phyloP scores from a whole-genome alignment of 2,329 filamentous ascomycete species.

The Drechslera avenae region DNA sequence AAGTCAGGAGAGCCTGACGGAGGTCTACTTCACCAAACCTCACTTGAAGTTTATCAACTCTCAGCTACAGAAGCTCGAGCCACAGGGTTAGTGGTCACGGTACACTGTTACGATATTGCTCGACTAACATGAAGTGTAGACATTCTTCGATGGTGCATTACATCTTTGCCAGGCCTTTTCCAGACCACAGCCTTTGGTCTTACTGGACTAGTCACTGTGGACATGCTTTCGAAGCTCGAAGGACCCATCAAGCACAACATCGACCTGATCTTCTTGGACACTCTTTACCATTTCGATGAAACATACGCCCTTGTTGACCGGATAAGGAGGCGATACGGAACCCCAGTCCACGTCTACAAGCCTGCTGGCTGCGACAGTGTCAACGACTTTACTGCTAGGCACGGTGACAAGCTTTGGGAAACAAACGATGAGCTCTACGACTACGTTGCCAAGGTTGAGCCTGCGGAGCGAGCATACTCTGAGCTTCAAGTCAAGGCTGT shows the following conservation, averaged over 20 bases:
- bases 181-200: conserved; percentile 59
- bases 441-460: conserved; percentile 97
- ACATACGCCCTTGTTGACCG: conserved; percentile 63
- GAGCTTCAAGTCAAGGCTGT: conserved; percentile 88
- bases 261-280: conserved; percentile 61
- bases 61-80: conserved; percentile 84
- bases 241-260: conserved; percentile 61
- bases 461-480: conserved; percentile 86
- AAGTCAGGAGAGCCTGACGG: conserved; percentile 68
- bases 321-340: conserved; percentile 74
- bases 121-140: conserved; percentile 58
- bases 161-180: conserved; percentile 84
- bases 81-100: conserved; percentile 63
- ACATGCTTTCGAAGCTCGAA: conserved; percentile 76
- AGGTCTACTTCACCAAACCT: conserved; percentile 82
- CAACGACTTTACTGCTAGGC: conserved; percentile 78
- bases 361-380: conserved; percentile 75
- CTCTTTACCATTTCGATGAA: conserved; percentile 59
- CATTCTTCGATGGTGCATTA: conserved; percentile 88
- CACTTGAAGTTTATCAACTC: conserved; percentile 91
- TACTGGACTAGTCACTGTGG: conserved; percentile 58
- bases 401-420: conserved; percentile 86
- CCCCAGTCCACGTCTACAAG: conserved; percentile 87
- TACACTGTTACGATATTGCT: background rate
- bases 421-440: conserved; percentile 88